Percentiles rank a stretch among this genome's conserved stretches.
Conservation (phyloP, 2,329 filamentous ascomycete genomes). For the Albifimbria verrucaria region DNA sequence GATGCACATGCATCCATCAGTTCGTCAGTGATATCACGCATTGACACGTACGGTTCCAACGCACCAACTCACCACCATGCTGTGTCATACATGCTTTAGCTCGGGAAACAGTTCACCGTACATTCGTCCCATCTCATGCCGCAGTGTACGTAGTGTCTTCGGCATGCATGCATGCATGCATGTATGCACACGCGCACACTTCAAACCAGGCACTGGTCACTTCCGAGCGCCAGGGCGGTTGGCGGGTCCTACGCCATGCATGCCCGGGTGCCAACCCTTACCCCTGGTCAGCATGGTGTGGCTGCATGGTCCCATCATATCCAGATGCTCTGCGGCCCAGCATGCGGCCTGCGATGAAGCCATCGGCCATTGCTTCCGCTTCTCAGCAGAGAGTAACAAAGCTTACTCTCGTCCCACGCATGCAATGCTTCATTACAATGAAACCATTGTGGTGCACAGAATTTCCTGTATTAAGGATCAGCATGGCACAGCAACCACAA, state of each 20-base stretch:
- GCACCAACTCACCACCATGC: neutral
- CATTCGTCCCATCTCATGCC: neutral
- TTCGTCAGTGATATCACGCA: neutral
- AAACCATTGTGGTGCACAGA: too few species aligned
- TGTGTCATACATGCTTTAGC: neutral
- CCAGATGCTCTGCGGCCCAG: neutral
- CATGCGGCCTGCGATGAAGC: neutral
- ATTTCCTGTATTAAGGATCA: too few species aligned
- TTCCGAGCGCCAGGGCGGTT: constrained; percentile 2
- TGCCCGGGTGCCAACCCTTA: constrained; percentile 4
- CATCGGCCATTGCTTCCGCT: neutral
- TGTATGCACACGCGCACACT: neutral
- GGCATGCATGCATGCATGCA: neutral
- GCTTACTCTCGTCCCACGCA: too few species aligned
- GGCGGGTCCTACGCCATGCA: constrained; percentile 11
- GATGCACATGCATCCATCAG: neutral
- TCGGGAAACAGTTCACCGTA: neutral
- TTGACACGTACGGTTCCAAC: neutral
- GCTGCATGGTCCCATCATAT: neutral
- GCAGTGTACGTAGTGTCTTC: neutral
- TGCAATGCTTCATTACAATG: too few species aligned
- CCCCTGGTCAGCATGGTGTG: neutral
- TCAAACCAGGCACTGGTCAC: constrained; percentile 1
- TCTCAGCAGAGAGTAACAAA: too few species aligned
- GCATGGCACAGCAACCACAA: too few species aligned